Evolutionary conservation across 1,284 basidiomycete species (phyloP), one percentile per base, ranked within the genome.

Genomic region (Malassezia caprae): DNA sequence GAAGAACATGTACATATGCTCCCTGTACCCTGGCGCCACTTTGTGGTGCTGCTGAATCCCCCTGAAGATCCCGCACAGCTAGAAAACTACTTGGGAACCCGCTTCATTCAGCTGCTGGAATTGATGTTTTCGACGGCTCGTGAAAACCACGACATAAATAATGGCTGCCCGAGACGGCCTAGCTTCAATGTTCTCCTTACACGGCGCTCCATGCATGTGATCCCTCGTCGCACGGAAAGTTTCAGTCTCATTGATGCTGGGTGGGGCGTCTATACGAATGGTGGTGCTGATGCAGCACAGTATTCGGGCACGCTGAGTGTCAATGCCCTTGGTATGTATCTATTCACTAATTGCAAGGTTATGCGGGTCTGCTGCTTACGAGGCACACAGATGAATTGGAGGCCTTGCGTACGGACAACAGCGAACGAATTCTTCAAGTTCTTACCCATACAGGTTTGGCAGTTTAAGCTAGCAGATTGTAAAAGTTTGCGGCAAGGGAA

Each of bases 11-110:
- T 72, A 0, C 64, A 72, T 23, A 62, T 67, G 3, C 53, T 74
- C 0, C 68, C 69, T 0, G 34, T 71, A 3, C 68, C 71, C 0
- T 74, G 68, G 61, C 69, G 72, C 53, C 72, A 74, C 51, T 74
- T 70, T 60, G 69, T 70, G 5, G 62, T 40, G 8, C 53, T 73
- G 17, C 49, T 74, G 19, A 19, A 60, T 1, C 64, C 64, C 0
- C 42, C 59, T 1, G 27, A 21, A 1, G 55, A 64, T 15, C 35
- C 56, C 0, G 45, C 2, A 0, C 37, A 58, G 17, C 42, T 67
- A 21, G 60, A 65, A 23, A 41, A 51, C 8, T 72, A 69, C 41
- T 49, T 74, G 5, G 67, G 59, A 5, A 61, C 60, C 42, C 63
- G 65, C 31, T 64, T 73, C 19, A 60, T 65, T 31, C 53, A 48